Conservation (phyloP, 306 rosid species). For the Cyclanthera cordifolia region DNA sequence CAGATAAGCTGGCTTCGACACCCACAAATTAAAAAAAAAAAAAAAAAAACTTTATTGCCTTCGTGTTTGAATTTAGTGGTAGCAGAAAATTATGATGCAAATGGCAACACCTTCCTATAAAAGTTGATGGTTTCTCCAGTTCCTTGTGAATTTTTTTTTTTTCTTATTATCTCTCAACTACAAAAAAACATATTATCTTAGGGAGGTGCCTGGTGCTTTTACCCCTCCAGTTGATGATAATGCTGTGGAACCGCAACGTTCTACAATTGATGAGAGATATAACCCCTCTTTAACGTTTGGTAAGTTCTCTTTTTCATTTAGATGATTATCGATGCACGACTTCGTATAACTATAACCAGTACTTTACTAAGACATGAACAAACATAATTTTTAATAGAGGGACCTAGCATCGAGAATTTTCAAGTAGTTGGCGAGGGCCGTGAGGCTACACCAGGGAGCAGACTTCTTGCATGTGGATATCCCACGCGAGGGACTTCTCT, state of each 20-base stretch:
- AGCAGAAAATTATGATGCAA: background rate
- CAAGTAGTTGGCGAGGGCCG: conserved; percentile 64
- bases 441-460: conserved; percentile 72
- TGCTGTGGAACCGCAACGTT: conserved; percentile 17
- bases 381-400: conserved; percentile 31
- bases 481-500: conserved; percentile 79
- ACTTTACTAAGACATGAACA: conserved; percentile 5
- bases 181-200: conserved; percentile 21
- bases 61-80: background rate
- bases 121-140: background rate
- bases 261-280: conserved; percentile 26
- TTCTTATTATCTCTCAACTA: background rate
- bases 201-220: conserved; percentile 36
- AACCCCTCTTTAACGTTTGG: conserved; percentile 25
- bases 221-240: conserved; percentile 24
- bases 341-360: background rate
- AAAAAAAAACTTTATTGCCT: background rate
- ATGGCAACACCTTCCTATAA: background rate
- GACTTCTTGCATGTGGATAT: conserved; percentile 93
- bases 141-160: background rate
- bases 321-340: conserved; percentile 33
- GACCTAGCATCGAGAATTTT: conserved; percentile 84
- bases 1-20: too few species aligned
- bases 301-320: conserved; percentile 27
- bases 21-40: too few species aligned